Base-by-base conservation (phyloP, 2,329 filamentous ascomycete genomes). In the Penicillium sumatraense region DNA sequence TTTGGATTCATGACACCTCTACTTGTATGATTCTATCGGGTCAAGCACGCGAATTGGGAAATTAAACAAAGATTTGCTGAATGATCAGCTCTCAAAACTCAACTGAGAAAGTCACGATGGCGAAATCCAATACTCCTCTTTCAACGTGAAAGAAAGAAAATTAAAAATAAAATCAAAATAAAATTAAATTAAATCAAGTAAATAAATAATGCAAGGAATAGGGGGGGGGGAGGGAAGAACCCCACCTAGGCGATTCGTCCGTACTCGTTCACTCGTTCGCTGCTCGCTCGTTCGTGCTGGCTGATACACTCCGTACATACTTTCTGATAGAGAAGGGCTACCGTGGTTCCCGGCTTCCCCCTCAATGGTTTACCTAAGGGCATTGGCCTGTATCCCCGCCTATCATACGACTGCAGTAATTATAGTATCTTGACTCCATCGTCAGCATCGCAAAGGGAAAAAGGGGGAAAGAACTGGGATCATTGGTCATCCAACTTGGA, bases 1-100 rank as follows among this genome's bases (percentile, higher is more conserved):
- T 55, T 62, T 62, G 35, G 53, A 48, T 23, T 44, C 40, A 44
- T 51, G 50, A 59, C 54, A 49, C 41, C 47, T 54, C 46, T 21
- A 23, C n/a, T 31, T 31, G 29, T 13, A 40, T 23, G 36, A 40
- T 40, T 41, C 38, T 21, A 42, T 45, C 24, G 31, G 44, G 44
- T 18, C 18, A 33, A 47, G 24, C 21, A 20, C 33, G 40, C 29
- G 36, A 35, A 47, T 23, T 46, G 42, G 38, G 20, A 41, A 41
- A 24, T 41, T 41, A 24, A 11, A 13, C n/a, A n/a, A n/a, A n/a
- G n/a, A n/a, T n/a, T n/a, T n/a, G n/a, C n/a, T n/a, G n/a, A n/a
- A n/a, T n/a, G n/a, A n/a, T n/a, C n/a, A n/a, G n/a, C n/a, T n/a
- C n/a, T n/a, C n/a, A n/a, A n/a, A n/a, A n/a, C n/a, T n/a, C n/a